Percentiles rank a stretch among this genome's conserved stretches.
Conservation (phyloP, 176 grass and related monocot genomes). For the Triticum timopheevii region DNA sequence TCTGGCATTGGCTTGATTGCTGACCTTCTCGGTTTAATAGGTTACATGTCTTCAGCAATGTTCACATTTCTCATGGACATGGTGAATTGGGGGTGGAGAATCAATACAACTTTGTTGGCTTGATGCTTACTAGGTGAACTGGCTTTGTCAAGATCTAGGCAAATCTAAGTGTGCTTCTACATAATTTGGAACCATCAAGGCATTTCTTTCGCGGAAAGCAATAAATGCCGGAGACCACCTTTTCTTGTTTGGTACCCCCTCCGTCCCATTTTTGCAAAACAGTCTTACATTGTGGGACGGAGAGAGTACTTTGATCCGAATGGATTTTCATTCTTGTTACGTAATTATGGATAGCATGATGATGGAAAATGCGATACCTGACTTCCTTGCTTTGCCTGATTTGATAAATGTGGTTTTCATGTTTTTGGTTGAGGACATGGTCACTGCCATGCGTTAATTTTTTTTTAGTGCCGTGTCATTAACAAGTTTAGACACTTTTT, state of each 20-base stretch:
- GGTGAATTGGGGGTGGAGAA: background rate
- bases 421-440: background rate
- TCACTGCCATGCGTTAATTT: background rate
- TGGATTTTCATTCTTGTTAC: background rate
- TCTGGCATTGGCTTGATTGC: background rate
- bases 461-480: background rate
- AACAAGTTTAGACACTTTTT: background rate
- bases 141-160: background rate
- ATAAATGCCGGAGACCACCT: background rate
- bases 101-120: background rate
- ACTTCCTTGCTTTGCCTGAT: background rate
- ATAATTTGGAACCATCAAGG: background rate
- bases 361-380: background rate
- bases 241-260: background rate
- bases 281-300: too few relatives aligned
- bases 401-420: background rate
- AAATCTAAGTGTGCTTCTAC: background rate
- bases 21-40: background rate
- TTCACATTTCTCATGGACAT: background rate
- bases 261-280: too few relatives aligned
- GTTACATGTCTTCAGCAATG: background rate
- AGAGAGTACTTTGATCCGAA: background rate
- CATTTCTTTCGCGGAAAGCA: background rate
- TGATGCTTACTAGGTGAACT: background rate
- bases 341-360: background rate